Percentiles rank a stretch among this genome's conserved stretches.
Conservation (phyloP, 805 yeast species). For the Lachancea cidri region DNA sequence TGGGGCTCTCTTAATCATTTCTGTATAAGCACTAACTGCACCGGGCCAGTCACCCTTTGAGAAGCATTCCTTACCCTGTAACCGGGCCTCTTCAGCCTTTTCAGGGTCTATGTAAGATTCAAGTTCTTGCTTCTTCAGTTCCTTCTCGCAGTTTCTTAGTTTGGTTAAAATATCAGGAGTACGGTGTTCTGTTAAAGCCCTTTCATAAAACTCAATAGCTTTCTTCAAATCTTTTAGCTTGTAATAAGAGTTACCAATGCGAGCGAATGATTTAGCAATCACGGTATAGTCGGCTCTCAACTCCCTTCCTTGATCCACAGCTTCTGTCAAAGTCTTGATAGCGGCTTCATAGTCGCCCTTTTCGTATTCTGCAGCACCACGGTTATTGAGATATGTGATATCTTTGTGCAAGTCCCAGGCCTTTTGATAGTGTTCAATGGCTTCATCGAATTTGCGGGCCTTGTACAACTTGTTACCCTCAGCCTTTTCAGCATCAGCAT, state of each 20-base stretch:
- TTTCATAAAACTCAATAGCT: constrained; percentile 78
- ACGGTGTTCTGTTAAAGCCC: constrained; percentile 94
- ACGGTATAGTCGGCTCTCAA: constrained; percentile 85
- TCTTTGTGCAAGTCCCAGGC: constrained; percentile 83
- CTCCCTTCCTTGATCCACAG: constrained; percentile 87
- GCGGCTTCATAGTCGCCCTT: constrained; percentile 88
- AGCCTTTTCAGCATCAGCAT: constrained; percentile 69
- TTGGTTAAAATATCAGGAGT: constrained; percentile 88
- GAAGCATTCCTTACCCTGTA: constrained; percentile 85
- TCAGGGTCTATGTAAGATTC: constrained; percentile 80
- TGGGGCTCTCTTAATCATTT: constrained; percentile 96
- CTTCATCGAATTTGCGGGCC: constrained; percentile 83
- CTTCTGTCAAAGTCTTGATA: constrained; percentile 71
- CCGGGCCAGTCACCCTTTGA: constrained; percentile 93
- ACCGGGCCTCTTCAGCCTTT: constrained; percentile 92
- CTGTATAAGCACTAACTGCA: constrained; percentile 91
- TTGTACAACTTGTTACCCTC: constrained; percentile 87
- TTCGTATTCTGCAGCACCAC: constrained; percentile 97
- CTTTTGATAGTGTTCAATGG: constrained; percentile 75
- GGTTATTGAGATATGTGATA: constrained; percentile 89
- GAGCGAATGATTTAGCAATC: constrained; percentile 88
- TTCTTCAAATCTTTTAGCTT: constrained; percentile 66
- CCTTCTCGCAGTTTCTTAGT: constrained; percentile 82
- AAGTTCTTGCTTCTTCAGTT: constrained; percentile 71
- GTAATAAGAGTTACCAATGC: constrained; percentile 78